Base-by-base conservation (phyloP, 2,329 filamentous ascomycete genomes). In the Paraphoma chrysanthemicola region DNA sequence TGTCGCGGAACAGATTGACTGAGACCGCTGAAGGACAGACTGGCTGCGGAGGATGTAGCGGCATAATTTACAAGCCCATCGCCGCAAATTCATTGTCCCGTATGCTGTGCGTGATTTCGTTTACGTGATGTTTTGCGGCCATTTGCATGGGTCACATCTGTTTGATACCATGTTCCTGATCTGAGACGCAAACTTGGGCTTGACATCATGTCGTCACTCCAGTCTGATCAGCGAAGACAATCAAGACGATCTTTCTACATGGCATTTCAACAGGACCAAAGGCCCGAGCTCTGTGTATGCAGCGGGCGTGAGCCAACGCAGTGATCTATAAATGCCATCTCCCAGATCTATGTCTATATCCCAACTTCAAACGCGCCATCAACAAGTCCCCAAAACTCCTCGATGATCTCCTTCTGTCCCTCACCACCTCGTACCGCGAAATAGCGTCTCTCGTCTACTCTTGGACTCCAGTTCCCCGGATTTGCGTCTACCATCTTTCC, bases 401-500 rank as follows among this genome's bases (percentile, higher is more conserved):
- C 78, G 3, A 83, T 74, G 42, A 83, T 62, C 58, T 71, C 73
- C 60, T 75, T 78, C 67, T 82, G 77, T 2, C 80, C 80, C 53
- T 80, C 72, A 0, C 79, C 81, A 1, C 68, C 74, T 55, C 82
- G 71, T 1, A 83, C 78, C 48, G 80, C 81, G 61, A 84, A 63
- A 72, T 88, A 88, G 60, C 82, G 79, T 66, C 86, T 79, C 57
- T 82, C 85, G 66, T 88, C 86, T 6, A 88, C 73, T 47, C 69
- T 75, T 5, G 83, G 80, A 44, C 84, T 72, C 90, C 90, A 93
- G 53, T 85, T 84, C 0, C 90, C 90, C 0, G 89, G 87, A 72
- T 93, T 93, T 4, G 87, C 90, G 70, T 89, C 84, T 7, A 84
- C 89, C 80, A 94, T 86, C 49, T 86, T 80, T 0, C 91, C 91